phyloP scores from a whole-genome alignment of 192 early-diverging fungal species.

The Glomus cerebriforme region DNA sequence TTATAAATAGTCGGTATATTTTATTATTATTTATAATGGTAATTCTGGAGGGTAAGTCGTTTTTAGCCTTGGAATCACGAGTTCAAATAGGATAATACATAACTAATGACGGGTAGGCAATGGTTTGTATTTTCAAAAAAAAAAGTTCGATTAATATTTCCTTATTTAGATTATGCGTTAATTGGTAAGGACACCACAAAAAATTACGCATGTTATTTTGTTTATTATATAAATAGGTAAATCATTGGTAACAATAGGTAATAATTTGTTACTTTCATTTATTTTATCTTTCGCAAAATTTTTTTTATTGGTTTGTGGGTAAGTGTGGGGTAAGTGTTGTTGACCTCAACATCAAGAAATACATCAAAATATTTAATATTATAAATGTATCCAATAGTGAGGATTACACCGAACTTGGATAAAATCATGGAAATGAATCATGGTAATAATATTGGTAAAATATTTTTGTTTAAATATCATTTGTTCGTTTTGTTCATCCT shows the following conservation, averaged over 20 bases:
- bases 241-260: constrained; percentile 17
- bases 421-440: neutral
- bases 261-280: constrained; percentile 8
- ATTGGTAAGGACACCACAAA: neutral
- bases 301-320: constrained; percentile 11
- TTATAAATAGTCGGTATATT: neutral
- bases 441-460: neutral
- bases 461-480: neutral
- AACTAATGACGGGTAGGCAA: neutral
- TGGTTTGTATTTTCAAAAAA: constrained; percentile 11
- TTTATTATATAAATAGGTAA: constrained; percentile 20
- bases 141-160: neutral
- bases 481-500: neutral
- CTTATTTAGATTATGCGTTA: neutral
- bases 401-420: neutral
- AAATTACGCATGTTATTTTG: neutral
- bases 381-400: neutral
- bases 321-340: constrained; percentile 18
- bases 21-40: neutral
- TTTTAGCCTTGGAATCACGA: neutral
- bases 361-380: neutral
- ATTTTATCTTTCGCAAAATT: neutral
- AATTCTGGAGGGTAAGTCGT: neutral
- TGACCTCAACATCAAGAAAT: neutral
- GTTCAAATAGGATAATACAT: neutral